Conservation (phyloP, 2,329 filamentous ascomycete species). For the Aspergillus sp. region DNA sequence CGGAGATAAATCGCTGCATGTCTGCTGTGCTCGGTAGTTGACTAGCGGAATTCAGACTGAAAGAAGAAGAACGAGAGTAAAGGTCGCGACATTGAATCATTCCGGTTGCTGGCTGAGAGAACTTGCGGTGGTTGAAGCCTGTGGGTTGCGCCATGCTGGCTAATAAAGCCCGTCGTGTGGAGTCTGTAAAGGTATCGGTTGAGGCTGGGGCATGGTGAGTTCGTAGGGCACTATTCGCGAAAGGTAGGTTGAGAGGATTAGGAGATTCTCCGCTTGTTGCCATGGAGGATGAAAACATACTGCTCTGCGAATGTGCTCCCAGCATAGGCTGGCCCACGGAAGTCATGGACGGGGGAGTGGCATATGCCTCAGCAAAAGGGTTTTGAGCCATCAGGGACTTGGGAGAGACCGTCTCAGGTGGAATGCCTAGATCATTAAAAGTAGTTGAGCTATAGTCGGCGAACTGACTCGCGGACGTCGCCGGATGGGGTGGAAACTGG, state of each 20-base stretch:
- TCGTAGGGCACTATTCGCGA: conserved; percentile 61
- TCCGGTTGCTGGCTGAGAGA: conserved; percentile 59
- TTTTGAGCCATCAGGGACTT: conserved; percentile 71
- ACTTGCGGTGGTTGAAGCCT: conserved; percentile 58
- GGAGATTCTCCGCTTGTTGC: conserved; percentile 45
- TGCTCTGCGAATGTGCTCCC: conserved; percentile 60
- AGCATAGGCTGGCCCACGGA: conserved; percentile 72
- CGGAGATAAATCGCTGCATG: conserved; percentile 83
- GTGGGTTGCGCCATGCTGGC: conserved; percentile 61
- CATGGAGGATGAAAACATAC: conserved; percentile 50
- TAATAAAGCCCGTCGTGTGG: conserved; percentile 63
- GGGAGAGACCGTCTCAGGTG: conserved; percentile 72
- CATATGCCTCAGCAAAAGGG: conserved; percentile 69
- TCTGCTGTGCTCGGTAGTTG: conserved; percentile 77
- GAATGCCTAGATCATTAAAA: conserved; percentile 73
- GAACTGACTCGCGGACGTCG: conserved; percentile 66
- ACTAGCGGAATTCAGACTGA: conserved; percentile 44
- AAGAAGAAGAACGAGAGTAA: conserved; percentile 33
- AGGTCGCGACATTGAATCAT: conserved; percentile 43
- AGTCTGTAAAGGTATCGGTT: conserved; percentile 66
- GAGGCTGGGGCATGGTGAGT: conserved; percentile 62
- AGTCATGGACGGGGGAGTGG: conserved; percentile 73
- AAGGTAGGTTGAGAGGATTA: conserved; percentile 48
- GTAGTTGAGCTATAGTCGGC: conserved; percentile 71
- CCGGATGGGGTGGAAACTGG: conserved; percentile 67